Evolutionary conservation across 164 flowering plant species (phyloP).

Genomic region (Cinnamomum micranthum): DNA sequence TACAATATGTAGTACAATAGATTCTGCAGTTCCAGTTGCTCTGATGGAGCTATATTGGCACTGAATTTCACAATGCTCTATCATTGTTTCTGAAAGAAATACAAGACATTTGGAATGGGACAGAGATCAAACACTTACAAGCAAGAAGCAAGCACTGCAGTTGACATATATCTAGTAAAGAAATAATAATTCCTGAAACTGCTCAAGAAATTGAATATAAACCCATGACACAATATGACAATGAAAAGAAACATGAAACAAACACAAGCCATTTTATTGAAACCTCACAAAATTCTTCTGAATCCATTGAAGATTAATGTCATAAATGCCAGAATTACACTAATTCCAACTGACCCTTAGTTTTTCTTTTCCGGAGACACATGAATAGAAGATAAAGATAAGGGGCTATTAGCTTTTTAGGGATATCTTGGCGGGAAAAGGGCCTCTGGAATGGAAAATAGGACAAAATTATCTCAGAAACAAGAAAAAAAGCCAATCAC

Average conservation of each 20-base stretch:
- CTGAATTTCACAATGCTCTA: neutral
- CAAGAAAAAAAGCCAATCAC: neutral
- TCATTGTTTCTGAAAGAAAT: neutral
- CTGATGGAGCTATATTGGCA: neutral
- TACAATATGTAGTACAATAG: neutral
- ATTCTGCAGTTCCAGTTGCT: neutral
- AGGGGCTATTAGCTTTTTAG: neutral
- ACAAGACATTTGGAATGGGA: neutral
- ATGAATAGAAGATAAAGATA: neutral
- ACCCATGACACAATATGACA: neutral
- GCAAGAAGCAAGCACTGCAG: neutral
- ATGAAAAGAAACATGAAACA: neutral
- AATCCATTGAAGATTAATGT: neutral
- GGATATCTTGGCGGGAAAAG: neutral
- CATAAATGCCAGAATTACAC: too few relatives aligned
- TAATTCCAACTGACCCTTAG: neutral
- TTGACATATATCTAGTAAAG: neutral
- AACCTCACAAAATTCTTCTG: neutral
- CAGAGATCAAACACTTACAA: neutral
- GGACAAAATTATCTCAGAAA: neutral
- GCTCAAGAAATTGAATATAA: neutral
- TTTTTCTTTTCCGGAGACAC: neutral
- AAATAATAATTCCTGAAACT: neutral
- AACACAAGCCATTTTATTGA: neutral
- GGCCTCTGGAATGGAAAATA: neutral